These are phyloP conservation scores for Paraurostyla sp. DNA, from an alignment of 73 alveolate species.

Conservation along the genomic window DNA sequence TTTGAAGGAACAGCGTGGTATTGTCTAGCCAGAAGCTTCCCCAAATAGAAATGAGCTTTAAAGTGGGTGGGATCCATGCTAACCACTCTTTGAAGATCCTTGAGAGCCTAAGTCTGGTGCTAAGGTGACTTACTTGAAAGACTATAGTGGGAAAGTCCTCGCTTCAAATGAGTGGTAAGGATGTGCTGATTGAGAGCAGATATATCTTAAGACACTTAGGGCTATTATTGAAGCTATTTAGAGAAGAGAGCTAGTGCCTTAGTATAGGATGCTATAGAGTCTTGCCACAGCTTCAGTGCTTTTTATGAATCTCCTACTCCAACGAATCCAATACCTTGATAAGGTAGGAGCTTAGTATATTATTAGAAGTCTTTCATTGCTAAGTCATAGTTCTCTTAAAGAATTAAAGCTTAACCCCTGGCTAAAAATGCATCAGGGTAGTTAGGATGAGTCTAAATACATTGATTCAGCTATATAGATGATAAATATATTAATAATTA, in stretches of 20 bases:
- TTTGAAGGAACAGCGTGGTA: not conserved
- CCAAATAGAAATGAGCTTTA: constrained; percentile 81
- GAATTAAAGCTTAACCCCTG: constrained; percentile 76
- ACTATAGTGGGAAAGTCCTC: constrained; percentile 66
- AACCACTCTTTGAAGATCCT: constrained; percentile 26
- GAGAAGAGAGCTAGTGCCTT: constrained; percentile 54
- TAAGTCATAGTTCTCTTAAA: constrained; percentile 59
- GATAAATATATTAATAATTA: not conserved
- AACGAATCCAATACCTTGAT: constrained; percentile 74
- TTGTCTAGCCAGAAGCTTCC: constrained; percentile 70
- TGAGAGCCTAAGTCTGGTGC: constrained; percentile 11
- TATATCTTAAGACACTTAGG: no score
- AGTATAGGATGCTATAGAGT: constrained; percentile 57
- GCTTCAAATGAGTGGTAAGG: constrained; percentile 61
- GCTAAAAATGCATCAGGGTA: constrained; percentile 84
- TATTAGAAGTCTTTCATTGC: constrained; percentile 69
- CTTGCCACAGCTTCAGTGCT: constrained; percentile 48
- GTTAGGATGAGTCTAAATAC: constrained; percentile 67
- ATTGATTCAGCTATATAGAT: constrained; percentile 36
- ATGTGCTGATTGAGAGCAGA: constrained; percentile 18
- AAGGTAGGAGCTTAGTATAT: constrained; percentile 57
- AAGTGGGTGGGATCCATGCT: constrained; percentile 61
- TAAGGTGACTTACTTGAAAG: constrained; percentile 57
- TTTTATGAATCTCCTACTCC: constrained; percentile 85
- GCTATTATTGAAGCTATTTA: not conserved